Percentiles rank a stretch among this genome's conserved stretches.
phyloP scores from a whole-genome alignment of 2,329 filamentous ascomycete genomes.

The Pestalotiopsis sp. region DNA sequence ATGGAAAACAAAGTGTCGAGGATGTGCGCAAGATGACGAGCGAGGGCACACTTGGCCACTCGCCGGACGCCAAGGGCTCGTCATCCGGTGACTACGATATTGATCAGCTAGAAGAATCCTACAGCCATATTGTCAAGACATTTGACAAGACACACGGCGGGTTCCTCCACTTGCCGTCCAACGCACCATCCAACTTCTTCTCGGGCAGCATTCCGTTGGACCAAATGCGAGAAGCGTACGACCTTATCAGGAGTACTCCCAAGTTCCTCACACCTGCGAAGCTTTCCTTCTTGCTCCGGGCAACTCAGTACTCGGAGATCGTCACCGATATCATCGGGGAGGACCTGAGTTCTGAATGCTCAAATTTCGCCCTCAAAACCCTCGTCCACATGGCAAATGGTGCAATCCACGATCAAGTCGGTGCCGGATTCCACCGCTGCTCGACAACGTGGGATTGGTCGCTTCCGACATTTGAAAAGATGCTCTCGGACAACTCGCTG shows the following conservation, averaged over 20 bases:
- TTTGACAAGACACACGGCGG: constrained; percentile 80
- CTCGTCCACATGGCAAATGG: constrained; percentile 69
- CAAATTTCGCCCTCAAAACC: constrained; percentile 78
- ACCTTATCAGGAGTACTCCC: constrained; percentile 74
- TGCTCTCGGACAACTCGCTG: constrained; percentile 90
- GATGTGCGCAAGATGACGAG: constrained; percentile 86
- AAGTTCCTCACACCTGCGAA: constrained; percentile 92
- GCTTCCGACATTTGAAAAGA: constrained; percentile 95
- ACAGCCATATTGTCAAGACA: constrained; percentile 74
- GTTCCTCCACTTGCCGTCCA: constrained; percentile 55
- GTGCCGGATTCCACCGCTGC: constrained; percentile 67
- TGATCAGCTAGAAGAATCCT: constrained; percentile 89
- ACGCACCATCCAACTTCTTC: constrained; percentile 7
- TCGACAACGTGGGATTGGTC: constrained; percentile 92
- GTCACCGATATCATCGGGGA: constrained; percentile 88
- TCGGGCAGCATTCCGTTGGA: constrained; percentile 70
- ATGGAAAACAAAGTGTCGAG: constrained; percentile 77
- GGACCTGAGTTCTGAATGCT: constrained; percentile 71
- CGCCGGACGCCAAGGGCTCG: constrained; percentile 18
- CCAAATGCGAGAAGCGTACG: constrained; percentile 84
- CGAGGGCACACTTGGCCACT: constrained; percentile 69
- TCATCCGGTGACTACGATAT: constrained; percentile 63
- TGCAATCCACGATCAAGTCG: constrained; percentile 56
- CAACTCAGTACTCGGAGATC: constrained; percentile 68
- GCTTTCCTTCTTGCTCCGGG: constrained; percentile 75